Conservation (phyloP, 805 yeast species). For the Suhomyces vadensis region DNA sequence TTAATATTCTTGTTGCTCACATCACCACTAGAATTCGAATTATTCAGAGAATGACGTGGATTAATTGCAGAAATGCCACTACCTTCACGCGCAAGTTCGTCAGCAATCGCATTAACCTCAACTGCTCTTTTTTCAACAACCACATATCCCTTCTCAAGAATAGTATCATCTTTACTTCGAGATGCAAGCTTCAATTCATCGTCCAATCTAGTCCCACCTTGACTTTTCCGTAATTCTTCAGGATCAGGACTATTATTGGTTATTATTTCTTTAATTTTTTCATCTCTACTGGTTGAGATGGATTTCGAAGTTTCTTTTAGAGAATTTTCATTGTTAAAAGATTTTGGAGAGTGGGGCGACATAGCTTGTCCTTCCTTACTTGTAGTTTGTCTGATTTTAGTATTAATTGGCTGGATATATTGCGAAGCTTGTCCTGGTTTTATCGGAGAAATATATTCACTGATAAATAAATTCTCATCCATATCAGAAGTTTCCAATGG, state of each 20-base stretch:
- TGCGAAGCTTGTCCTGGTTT: slow-evolving; percentile 8
- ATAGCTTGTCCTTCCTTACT: background rate
- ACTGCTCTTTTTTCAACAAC: slow-evolving; percentile 94
- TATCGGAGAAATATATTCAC: slow-evolving; percentile 68
- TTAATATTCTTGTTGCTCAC: slow-evolving; percentile 14
- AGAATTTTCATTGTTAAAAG: background rate
- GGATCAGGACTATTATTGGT: slow-evolving; percentile 47
- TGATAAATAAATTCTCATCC: slow-evolving; percentile 79
- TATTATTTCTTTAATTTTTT: slow-evolving; percentile 46
- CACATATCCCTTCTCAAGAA: slow-evolving; percentile 82
- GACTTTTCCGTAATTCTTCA: slow-evolving; percentile 26
- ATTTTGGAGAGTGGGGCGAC: slow-evolving; percentile 2
- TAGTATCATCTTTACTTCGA: slow-evolving; percentile 42
- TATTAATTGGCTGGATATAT: slow-evolving; percentile 18
- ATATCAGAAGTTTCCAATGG: slow-evolving; percentile 67
- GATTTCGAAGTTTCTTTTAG: background rate
- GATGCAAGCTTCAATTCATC: background rate
- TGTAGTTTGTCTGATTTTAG: slow-evolving; percentile 5
- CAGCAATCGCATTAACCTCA: slow-evolving; percentile 94
- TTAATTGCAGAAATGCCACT: slow-evolving; percentile 50
- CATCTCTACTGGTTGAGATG: slow-evolving; percentile 31
- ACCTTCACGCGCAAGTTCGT: slow-evolving; percentile 74
- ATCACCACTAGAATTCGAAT: slow-evolving; percentile 22
- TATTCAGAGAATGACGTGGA: slow-evolving; percentile 26
- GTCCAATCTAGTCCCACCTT: slow-evolving; percentile 14